Conservation (phyloP, 2,329 filamentous ascomycete species). For the Colletotrichum sp. region DNA sequence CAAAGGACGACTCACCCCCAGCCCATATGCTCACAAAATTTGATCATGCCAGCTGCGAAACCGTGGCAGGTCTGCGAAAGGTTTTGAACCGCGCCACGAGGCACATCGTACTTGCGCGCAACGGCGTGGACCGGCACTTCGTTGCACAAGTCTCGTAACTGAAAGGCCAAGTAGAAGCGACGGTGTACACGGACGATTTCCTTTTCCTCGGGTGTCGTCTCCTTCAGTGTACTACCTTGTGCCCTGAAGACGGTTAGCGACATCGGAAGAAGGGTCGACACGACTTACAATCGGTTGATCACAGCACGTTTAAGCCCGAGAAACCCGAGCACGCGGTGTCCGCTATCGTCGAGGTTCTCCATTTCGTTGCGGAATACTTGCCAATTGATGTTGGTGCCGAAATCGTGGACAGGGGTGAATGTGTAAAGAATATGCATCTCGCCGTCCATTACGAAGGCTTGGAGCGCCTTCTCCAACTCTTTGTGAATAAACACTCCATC, state of each 20-base stretch:
- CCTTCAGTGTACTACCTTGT: slow-evolving; percentile 68
- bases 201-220: slow-evolving; percentile 65
- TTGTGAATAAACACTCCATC: slow-evolving; percentile 76
- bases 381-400: slow-evolving; percentile 69
- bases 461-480: slow-evolving; percentile 70
- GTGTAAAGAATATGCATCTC: slow-evolving; percentile 82
- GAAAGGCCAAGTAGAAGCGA: slow-evolving; percentile 76
- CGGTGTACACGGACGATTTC: slow-evolving; percentile 69
- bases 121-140: slow-evolving; percentile 75
- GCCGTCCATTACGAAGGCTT: slow-evolving; percentile 79
- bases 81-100: slow-evolving; percentile 74
- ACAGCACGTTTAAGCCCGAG: slow-evolving; percentile 71
- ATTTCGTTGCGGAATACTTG: slow-evolving; percentile 74
- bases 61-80: slow-evolving; percentile 78
- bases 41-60: slow-evolving; percentile 80
- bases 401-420: slow-evolving; percentile 72
- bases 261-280: background rate
- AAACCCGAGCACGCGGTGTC: slow-evolving; percentile 69
- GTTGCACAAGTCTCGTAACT: slow-evolving; percentile 80
- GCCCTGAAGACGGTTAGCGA: slow-evolving; percentile 52
- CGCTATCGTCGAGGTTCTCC: slow-evolving; percentile 73
- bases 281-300: slow-evolving; percentile 68
- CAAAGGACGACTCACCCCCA: slow-evolving; percentile 60
- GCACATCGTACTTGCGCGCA: slow-evolving; percentile 72
- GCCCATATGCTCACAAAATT: slow-evolving; percentile 79